Evolutionary conservation across 2,329 filamentous ascomycete species (phyloP), one percentile per base, ranked within the genome.

Genomic region (Emergomyces pasteurianus): DNA sequence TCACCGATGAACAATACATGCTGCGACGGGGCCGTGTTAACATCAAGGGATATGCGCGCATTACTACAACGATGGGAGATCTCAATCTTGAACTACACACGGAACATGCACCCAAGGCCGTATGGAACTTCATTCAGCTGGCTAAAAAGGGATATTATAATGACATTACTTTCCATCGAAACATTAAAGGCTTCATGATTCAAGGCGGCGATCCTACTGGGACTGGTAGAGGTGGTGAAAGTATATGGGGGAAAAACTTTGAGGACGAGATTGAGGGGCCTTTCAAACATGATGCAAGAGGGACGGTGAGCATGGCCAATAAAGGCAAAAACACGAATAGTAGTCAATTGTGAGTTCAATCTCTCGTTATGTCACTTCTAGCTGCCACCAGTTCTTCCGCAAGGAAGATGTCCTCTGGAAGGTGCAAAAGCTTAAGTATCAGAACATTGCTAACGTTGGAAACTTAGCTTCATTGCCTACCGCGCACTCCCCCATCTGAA

Each of bases 251-350:
- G 62, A 95, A 95, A 75, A 89, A 91, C 63, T 99, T 99, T 69
- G 81, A 87, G 59, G 94, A 99, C 72, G 94, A 99, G 72, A 87
- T 97, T 64, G 91, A 96, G 18, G 91, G 92, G 0, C 90, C 92
- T 0, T 75, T 91, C 47, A 88, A 86, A n/a, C 94, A 99, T 69
- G 87, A 90, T 69, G 77, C 81, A 0, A 81, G 92, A 34, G 94
- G 94, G 14, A 83, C 92, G 0, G 71, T 95, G 31, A 91, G 87
- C 66, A 99, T 99, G 94, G 94, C 94, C 47, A 99, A 99, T 75
- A 99, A 99, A 72, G 94, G 94, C 62, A 96, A 96, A 71, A 92
- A 96, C 71, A 97, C 92, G 26, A 99, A 99, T 75, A 94, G 89
- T 9, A 90, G 85, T 67, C 94, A 99, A 74, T 99, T 87, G 76